Evolutionary conservation across 441 rosid species (phyloP), one percentile per base, ranked within the genome.

Genomic region (Populus hybrid): DNA sequence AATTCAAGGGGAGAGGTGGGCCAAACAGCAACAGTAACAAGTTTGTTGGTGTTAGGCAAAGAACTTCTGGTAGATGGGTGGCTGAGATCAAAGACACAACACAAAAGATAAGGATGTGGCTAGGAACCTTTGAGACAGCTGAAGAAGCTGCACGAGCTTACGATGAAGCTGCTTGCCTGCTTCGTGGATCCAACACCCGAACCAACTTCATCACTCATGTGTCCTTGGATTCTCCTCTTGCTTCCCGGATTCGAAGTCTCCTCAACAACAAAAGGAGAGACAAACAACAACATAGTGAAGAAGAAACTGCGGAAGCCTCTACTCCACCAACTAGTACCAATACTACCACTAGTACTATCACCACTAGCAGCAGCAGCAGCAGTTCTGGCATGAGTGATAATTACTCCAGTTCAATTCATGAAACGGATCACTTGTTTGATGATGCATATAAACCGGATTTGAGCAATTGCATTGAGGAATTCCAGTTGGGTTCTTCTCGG

Each of bases 31-130:
- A 28, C 74, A 81, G 66, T 71, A 81, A 68, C 85, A 89, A 84
- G 81, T 92, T 87, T 73, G 88, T 92, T 53, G 96, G 96, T 57
- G 94, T 92, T 67, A 85, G 96, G 53, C 94, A 92, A 83, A 86
- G 96, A 86, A 92, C 94, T 74, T 90, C 96, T 0, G 96, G 96
- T 16, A 87, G 91, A 85, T 91, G 96, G 96, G 92, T 91, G 3
- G 96, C 96, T n/a, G 95, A 91, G 84, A 91, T 91, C 82, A 91
- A 91, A 77, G 92, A 89, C 90, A 91, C 94, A 34, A 87, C 93
- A 21, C 86, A 90, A 40, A 91, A 91, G 85, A 90, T 89, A 65
- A 86, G 95, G 84, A 86, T 91, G 91, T 91, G 95, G 95, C 92
- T 91, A 71, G 95, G 93, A 36, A 90, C 93, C 72, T 91, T 87